Evolutionary conservation across 805 yeast genomes (phyloP).

Genomic region (Hermanozyma aechmeae): DNA sequence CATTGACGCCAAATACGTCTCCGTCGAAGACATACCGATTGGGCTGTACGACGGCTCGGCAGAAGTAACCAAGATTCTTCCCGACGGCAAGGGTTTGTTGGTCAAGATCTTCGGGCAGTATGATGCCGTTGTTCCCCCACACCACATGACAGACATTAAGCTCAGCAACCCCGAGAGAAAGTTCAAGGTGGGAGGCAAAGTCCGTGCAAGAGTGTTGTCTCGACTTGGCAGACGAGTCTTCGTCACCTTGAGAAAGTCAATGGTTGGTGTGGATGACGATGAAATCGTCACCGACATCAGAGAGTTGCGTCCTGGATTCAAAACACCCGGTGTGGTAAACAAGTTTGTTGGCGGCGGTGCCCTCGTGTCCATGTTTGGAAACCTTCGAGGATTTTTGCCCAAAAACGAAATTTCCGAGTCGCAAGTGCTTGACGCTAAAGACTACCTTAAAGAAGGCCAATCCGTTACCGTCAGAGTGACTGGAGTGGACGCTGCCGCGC

Average conservation of each 20-base stretch:
- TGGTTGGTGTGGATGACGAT: constrained; percentile 58
- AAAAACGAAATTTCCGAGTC: constrained; percentile 85
- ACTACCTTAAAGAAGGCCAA: constrained; percentile 76
- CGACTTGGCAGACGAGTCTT: constrained; percentile 41
- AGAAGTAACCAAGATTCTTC: constrained; percentile 46
- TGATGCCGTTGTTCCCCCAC: constrained; percentile 63
- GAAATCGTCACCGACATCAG: constrained; percentile 34
- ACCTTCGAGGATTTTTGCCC: constrained; percentile 72
- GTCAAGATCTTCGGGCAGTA: constrained; percentile 59
- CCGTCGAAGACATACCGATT: constrained; percentile 61
- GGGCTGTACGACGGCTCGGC: constrained; percentile 55
- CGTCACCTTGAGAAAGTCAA: constrained; percentile 74
- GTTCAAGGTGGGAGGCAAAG: constrained; percentile 75
- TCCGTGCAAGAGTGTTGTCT: constrained; percentile 62
- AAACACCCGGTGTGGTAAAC: constrained; percentile 67
- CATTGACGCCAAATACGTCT: constrained; percentile 56
- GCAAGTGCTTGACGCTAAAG: constrained; percentile 66
- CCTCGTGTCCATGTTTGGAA: constrained; percentile 74
- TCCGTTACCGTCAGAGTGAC: constrained; percentile 64
- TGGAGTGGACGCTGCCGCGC: constrained; percentile 41
- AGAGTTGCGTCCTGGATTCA: constrained; percentile 34
- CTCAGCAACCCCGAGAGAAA: constrained; percentile 87
- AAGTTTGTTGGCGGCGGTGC: constrained; percentile 71
- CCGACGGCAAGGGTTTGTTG: constrained; percentile 54
- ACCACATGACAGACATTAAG: constrained; percentile 77